A percentile compares a stretch with the other conserved stretches of the same genome.
These are phyloP conservation scores for Ophiognomonia clavigignenti-juglandacearum DNA, from an alignment of 2,329 filamentous ascomycete species.

Conservation along the genomic window DNA sequence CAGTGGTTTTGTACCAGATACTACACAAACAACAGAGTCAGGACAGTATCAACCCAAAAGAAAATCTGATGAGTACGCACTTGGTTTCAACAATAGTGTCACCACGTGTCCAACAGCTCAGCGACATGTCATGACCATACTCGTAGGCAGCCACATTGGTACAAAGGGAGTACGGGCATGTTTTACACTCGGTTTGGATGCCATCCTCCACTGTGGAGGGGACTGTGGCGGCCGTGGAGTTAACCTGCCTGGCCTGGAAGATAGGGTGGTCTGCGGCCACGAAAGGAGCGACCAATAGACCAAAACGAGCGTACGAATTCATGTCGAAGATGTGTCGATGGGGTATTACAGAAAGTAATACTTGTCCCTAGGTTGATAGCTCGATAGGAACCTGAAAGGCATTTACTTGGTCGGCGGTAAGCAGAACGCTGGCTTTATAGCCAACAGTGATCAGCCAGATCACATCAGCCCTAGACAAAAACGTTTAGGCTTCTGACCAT, in stretches of 20 bases:
- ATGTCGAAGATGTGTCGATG: no score
- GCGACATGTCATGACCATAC: neutral
- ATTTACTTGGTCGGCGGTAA: no score
- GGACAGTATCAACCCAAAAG: neutral
- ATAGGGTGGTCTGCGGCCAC: neutral
- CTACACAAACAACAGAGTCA: neutral
- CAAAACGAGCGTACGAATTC: neutral
- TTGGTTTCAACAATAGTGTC: slow-evolving; percentile 14
- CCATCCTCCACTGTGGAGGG: slow-evolving; percentile 6
- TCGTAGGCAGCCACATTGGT: slow-evolving; percentile 7
- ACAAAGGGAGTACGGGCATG: slow-evolving; percentile 12
- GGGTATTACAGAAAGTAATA: no score
- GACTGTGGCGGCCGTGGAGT: slow-evolving; percentile 7
- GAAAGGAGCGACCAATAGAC: neutral
- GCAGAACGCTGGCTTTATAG: no score
- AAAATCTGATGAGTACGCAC: neutral
- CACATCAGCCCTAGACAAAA: no score
- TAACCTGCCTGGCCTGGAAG: neutral
- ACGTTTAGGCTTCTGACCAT: no score
- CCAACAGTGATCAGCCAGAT: no score
- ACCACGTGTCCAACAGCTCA: slow-evolving; percentile 14
- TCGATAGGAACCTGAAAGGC: no score
- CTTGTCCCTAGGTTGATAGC: no score
- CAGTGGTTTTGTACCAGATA: slow-evolving; percentile 11
- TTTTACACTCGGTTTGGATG: slow-evolving; percentile 15